These are phyloP conservation scores for Colletotrichum tabaci DNA, from an alignment of 2,329 filamentous ascomycete genomes.

Conservation along the genomic window DNA sequence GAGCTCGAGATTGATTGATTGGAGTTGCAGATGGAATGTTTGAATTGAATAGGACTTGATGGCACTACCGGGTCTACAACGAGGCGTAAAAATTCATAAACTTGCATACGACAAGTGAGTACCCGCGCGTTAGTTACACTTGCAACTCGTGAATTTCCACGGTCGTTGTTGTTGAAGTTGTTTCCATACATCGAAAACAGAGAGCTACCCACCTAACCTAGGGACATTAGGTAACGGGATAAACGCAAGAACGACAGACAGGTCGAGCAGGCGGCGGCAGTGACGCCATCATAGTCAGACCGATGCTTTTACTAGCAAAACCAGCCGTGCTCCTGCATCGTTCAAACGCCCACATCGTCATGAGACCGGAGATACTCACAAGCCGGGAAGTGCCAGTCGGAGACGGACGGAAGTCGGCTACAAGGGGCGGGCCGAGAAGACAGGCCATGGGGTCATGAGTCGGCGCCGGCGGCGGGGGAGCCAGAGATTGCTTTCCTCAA, in stretches of 20 bases:
- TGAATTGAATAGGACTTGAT: too few species aligned
- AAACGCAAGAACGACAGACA: neutral
- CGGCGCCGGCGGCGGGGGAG: conserved; percentile 22
- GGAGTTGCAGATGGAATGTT: too few species aligned
- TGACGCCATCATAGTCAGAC: too few species aligned
- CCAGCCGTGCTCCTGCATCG: neutral
- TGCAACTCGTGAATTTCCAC: too few species aligned
- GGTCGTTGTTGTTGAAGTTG: too few species aligned
- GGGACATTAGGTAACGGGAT: neutral
- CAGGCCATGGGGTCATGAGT: conserved; percentile 33
- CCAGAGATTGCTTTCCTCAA: neutral
- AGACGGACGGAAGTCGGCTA: conserved; percentile 32
- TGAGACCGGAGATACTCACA: neutral
- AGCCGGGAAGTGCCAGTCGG: conserved; percentile 30
- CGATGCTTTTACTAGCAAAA: neutral
- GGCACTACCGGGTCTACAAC: too few species aligned
- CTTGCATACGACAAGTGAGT: too few species aligned
- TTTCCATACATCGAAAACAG: too few species aligned
- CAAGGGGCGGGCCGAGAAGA: conserved; percentile 28
- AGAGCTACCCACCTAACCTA: neutral
- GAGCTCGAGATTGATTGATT: too few species aligned
- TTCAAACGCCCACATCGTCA: neutral
- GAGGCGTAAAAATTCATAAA: too few species aligned
- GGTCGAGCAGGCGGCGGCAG: too few species aligned
- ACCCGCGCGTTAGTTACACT: too few species aligned